Evolutionary conservation across 495 filamentous ascomycete genomes (phyloP).

Genomic region (Aspergillus diversus): DNA sequence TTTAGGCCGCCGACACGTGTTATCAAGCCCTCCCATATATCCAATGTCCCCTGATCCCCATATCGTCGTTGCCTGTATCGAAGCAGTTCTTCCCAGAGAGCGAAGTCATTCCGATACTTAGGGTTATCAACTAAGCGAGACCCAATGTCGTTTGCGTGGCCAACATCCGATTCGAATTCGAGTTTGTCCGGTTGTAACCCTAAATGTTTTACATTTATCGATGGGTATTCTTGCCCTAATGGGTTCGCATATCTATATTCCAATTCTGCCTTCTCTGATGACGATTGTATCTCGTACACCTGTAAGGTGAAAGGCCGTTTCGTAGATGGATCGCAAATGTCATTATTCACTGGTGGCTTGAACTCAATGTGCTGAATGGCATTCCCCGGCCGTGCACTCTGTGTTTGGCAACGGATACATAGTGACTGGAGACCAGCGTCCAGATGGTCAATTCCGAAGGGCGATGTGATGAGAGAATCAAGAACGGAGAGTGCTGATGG

Average conservation of each 20-base stretch:
- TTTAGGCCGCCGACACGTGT: slow-evolving; percentile 41
- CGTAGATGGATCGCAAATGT: slow-evolving; percentile 6
- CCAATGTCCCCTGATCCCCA: slow-evolving; percentile 58
- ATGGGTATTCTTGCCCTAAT: neutral
- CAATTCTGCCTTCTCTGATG: slow-evolving; percentile 3
- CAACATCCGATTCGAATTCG: slow-evolving; percentile 59
- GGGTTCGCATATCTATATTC: neutral
- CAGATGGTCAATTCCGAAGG: slow-evolving; percentile 45
- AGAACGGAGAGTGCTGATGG: slow-evolving; percentile 55
- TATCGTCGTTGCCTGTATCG: slow-evolving; percentile 62
- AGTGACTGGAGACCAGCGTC: slow-evolving; percentile 24
- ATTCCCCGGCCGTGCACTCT: slow-evolving; percentile 13
- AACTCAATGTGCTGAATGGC: slow-evolving; percentile 9
- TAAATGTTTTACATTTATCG: slow-evolving; percentile 18
- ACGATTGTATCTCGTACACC: slow-evolving; percentile 34
- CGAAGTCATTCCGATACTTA: slow-evolving; percentile 52
- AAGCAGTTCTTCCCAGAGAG: slow-evolving; percentile 68
- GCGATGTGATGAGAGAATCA: slow-evolving; percentile 42
- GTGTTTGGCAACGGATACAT: slow-evolving; percentile 39
- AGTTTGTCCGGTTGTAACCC: slow-evolving; percentile 38
- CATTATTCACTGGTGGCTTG: slow-evolving; percentile 4
- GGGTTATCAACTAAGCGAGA: slow-evolving; percentile 58
- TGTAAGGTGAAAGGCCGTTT: slow-evolving; percentile 34
- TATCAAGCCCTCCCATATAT: slow-evolving; percentile 66
- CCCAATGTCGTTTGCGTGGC: slow-evolving; percentile 38